Base-by-base conservation (phyloP, 768 basidiomycete genomes). In the Amanita exitialis region DNA sequence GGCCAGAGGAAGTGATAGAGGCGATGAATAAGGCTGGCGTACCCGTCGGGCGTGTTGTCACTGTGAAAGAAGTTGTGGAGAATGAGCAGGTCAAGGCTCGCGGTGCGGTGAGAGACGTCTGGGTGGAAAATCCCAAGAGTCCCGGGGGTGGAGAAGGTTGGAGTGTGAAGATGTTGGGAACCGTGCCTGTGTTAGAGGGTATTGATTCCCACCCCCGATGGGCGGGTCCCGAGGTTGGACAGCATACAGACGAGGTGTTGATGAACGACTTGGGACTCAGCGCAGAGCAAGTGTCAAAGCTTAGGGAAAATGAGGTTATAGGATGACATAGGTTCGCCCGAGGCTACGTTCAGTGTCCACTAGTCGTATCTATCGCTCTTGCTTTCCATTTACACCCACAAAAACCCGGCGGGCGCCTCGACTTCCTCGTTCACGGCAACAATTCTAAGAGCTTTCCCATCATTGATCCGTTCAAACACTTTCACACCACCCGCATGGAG, bases 141-240 rank as follows among this genome's bases (percentile, higher is more conserved):
- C 63, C 61, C 0, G 54, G 59, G 27, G 60, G 53, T 25, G 67
- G 54, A 4, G 72, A 38, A 7, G 47, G 78, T 1, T 84, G 83
- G 83, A 75, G 63, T 36, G 73, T 86, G 52, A 85, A 83, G 63
- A 82, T 86, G 80, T 71, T 75, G 36, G 74, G 73, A 23, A 80
- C 81, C 23, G 80, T 80, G 54, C 84, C 83, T 6, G 62, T 79
- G 47, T 61, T 86, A 48, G 76, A 83, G 52, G 81, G 79, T 12
- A 76, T 75, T 23, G 71, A 80, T 38, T 64, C 75, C 4, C 69
- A 69, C 56, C 81, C 83, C 1, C 73, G 69, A 54, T 86, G 82
- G 82, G 83, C 82, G 23, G 83, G 83, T 0, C 83, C 83, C 1
- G 71, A 82, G 53, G 65, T 86, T n/a, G 84, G 84, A 3, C 62